These are phyloP conservation scores for Geranium rotundifolium DNA, from an alignment of 345 rosid genomes.

Conservation along the genomic window DNA sequence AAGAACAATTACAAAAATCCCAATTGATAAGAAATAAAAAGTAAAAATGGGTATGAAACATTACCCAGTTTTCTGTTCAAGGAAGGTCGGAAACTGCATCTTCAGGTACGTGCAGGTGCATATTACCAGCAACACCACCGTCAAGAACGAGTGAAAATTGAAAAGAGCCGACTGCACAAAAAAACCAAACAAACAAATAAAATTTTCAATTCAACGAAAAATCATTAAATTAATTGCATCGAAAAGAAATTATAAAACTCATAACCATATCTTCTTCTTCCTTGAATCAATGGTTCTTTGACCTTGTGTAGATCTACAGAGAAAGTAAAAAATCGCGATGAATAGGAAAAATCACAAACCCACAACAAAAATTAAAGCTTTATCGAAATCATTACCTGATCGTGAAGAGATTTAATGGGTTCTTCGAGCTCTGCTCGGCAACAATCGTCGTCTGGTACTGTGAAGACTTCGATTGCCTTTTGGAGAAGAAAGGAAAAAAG, in stretches of 20 bases:
- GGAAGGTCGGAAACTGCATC: constrained; percentile 29
- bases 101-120: constrained; percentile 28
- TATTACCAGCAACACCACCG: constrained; percentile 25
- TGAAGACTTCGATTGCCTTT: neutral
- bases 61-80: constrained; percentile 27
- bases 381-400: no score
- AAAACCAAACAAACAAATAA: neutral
- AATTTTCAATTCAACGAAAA: no score
- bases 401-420: neutral
- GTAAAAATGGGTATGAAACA: neutral
- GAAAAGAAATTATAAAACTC: neutral
- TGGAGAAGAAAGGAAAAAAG: neutral
- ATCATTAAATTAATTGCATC: neutral
- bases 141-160: constrained; percentile 27
- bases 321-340: neutral
- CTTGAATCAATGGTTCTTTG: neutral
- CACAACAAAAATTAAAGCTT: neutral
- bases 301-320: neutral
- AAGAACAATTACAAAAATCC: neutral
- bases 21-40: neutral
- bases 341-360: neutral
- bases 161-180: constrained; percentile 26
- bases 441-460: neutral
- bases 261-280: neutral
- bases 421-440: neutral